A percentile compares a stretch with the other conserved stretches of the same genome.
phyloP scores from a whole-genome alignment of 129 eudicot species.

The Arctium minus region DNA sequence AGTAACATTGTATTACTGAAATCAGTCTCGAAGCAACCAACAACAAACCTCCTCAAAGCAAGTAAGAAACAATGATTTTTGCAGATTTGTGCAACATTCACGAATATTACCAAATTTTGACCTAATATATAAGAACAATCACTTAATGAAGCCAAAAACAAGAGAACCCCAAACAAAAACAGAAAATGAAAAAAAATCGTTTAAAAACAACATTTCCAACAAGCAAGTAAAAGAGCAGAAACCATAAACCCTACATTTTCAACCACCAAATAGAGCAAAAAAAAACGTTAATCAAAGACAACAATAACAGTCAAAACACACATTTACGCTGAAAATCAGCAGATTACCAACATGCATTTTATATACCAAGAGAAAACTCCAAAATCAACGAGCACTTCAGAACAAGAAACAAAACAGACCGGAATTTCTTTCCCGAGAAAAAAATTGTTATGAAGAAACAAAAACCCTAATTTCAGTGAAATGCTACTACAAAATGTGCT shows the following conservation, averaged over 20 bases:
- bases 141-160: background rate
- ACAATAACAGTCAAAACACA: background rate
- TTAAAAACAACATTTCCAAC: conserved; percentile 6
- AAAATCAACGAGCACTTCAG: background rate
- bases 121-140: conserved; percentile 8
- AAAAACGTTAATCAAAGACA: background rate
- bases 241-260: conserved; percentile 23
- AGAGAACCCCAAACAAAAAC: background rate
- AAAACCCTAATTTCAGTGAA: conserved; percentile 25
- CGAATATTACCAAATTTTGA: background rate
- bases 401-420: background rate
- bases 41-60: conserved; percentile 6
- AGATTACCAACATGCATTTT: conserved; percentile 23
- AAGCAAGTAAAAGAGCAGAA: background rate
- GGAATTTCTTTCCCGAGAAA: background rate
- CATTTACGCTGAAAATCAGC: conserved; percentile 6
- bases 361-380: background rate
- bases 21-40: background rate
- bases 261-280: conserved; percentile 17
- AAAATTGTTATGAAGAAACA: background rate
- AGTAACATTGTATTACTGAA: background rate
- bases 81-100: background rate
- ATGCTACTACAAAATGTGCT: conserved; percentile 18
- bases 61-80: background rate
- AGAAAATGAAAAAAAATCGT: background rate